A percentile compares a stretch with the other conserved stretches of the same genome.
These are phyloP conservation scores for Trichosporon ovoides DNA, from an alignment of 1,284 basidiomycete genomes.

Conservation along the genomic window DNA sequence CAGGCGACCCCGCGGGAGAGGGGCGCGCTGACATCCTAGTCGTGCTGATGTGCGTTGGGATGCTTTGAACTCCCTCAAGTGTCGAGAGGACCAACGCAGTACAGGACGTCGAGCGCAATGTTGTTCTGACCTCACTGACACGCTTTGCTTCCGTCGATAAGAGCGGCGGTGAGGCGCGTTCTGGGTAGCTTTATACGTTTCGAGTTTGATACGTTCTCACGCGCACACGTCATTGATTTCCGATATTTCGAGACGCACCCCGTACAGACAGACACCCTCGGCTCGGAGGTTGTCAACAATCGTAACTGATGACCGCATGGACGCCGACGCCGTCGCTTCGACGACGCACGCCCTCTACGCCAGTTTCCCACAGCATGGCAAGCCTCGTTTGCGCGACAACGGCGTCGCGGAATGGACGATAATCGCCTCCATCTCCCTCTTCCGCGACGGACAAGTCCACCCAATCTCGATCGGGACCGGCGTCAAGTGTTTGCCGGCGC, in stretches of 20 bases:
- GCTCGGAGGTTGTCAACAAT: too few relatives aligned
- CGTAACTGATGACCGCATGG: too few relatives aligned
- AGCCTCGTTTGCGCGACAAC: constrained; percentile 42
- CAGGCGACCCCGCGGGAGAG: constrained; percentile 18
- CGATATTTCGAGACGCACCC: too few relatives aligned
- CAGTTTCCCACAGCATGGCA: constrained; percentile 39
- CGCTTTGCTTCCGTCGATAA: constrained; percentile 3
- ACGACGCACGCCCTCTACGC: constrained; percentile 25
- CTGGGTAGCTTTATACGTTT: background rate
- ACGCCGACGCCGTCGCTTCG: too few relatives aligned
- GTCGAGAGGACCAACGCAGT: too few relatives aligned
- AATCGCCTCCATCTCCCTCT: constrained; percentile 41
- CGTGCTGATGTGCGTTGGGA: too few relatives aligned
- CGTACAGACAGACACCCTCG: too few relatives aligned
- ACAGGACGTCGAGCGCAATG: too few relatives aligned
- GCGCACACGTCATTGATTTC: constrained; percentile 2
- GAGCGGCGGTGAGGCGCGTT: background rate
- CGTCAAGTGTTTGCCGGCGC: constrained; percentile 73
- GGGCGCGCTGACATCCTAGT: constrained; percentile 11
- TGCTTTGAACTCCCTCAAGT: too few relatives aligned
- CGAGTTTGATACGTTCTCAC: too few relatives aligned
- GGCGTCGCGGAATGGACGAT: constrained; percentile 49
- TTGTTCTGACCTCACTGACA: too few relatives aligned
- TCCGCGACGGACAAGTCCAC: constrained; percentile 36
- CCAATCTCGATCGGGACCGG: constrained; percentile 74